Evolutionary conservation across 345 rosid species (phyloP).

Genomic region (Hypericum perforatum): DNA sequence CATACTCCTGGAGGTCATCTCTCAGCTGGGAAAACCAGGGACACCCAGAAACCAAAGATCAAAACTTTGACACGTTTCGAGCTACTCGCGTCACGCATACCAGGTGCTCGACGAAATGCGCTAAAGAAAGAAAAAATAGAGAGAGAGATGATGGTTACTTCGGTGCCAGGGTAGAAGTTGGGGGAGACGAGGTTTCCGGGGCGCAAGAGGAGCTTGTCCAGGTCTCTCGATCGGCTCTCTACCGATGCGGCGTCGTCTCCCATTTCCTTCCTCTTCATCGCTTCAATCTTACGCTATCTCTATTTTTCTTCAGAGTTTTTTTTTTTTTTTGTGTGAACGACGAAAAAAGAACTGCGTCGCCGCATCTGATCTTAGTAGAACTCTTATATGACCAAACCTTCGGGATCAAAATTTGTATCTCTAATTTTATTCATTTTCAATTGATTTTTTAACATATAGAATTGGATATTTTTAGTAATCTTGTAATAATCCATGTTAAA

Average conservation of each 20-base stretch:
- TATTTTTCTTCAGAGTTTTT: too few species aligned
- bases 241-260: conserved; percentile 20
- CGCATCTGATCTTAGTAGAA: too few species aligned
- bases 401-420: too few species aligned
- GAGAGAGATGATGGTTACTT: conserved; percentile 18
- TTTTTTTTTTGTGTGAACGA: too few species aligned
- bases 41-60: neutral
- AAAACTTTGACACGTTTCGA: neutral
- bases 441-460: too few species aligned
- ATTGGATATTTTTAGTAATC: too few species aligned
- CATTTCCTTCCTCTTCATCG: too few species aligned
- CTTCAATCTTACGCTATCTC: neutral
- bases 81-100: conserved; percentile 6
- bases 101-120: conserved; percentile 12
- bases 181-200: conserved; percentile 82
- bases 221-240: conserved; percentile 70
- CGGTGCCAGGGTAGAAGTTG: conserved; percentile 60
- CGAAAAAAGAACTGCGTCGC: too few species aligned
- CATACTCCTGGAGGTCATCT: conserved; percentile 68
- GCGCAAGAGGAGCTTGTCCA: conserved; percentile 86
- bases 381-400: too few species aligned
- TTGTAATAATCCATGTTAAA: too few species aligned
- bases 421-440: too few species aligned
- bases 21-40: conserved; percentile 40
- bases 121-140: neutral